Conservation (phyloP, 2,329 filamentous ascomycete genomes). For the Fusarium poae region DNA sequence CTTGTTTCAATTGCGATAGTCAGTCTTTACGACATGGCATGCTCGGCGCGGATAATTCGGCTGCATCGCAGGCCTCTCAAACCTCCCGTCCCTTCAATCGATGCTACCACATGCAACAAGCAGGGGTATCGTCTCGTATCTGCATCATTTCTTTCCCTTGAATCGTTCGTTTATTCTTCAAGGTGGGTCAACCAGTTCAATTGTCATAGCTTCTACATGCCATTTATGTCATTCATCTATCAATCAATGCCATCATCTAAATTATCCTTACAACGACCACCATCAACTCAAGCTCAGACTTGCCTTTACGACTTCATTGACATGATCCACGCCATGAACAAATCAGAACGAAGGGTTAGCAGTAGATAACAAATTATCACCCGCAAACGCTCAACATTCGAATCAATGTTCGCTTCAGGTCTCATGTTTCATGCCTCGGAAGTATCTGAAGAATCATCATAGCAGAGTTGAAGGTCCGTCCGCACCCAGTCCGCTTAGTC, state of each 20-base stretch:
- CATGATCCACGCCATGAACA: conserved; percentile 46
- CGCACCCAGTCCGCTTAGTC: conserved; percentile 12
- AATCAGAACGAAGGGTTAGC: conserved; percentile 59
- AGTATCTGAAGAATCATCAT: conserved; percentile 83
- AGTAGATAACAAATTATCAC: conserved; percentile 35
- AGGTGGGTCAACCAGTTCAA: neutral
- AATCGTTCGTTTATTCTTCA: neutral
- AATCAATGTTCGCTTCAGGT: conserved; percentile 27
- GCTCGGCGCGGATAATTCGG: conserved; percentile 16
- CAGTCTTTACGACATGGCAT: conserved; percentile 1
- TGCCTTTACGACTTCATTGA: conserved; percentile 72
- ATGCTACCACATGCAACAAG: conserved; percentile 36
- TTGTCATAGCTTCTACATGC: conserved; percentile 25
- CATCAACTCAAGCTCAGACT: conserved; percentile 67
- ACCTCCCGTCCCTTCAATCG: neutral
- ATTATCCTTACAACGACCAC: conserved; percentile 9
- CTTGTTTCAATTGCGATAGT: conserved; percentile 21
- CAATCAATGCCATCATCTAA: conserved; percentile 7
- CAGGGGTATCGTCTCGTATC: conserved; percentile 14
- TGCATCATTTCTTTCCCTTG: conserved; percentile 13
- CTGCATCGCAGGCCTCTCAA: conserved; percentile 7
- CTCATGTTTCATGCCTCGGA: conserved; percentile 66
- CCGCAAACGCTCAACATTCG: conserved; percentile 63
- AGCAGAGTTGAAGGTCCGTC: conserved; percentile 54
- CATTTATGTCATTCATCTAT: conserved; percentile 20